These are phyloP conservation scores for Pythium monospermum DNA, from an alignment of 352 stramenopile genomes.

Conservation along the genomic window DNA sequence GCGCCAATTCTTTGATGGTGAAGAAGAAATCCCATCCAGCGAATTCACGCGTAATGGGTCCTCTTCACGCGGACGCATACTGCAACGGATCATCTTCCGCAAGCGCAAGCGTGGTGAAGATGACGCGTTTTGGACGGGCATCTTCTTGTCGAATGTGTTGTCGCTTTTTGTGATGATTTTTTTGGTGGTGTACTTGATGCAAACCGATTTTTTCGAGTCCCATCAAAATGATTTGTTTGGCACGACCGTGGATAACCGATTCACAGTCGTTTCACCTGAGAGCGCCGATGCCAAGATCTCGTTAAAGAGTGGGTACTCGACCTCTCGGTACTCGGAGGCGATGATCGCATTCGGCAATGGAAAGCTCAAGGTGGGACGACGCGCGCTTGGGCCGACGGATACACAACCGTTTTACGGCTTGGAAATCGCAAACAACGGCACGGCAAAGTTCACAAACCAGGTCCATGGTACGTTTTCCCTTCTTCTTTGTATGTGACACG, in stretches of 20 bases:
- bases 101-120: constrained; percentile 42
- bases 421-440: constrained; percentile 63
- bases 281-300: constrained; percentile 59
- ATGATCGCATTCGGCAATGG: constrained; percentile 68
- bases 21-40: constrained; percentile 24
- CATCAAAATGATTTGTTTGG: constrained; percentile 80
- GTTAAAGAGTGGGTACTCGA: constrained; percentile 79
- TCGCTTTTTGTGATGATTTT: constrained; percentile 60
- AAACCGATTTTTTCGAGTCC: constrained; percentile 78
- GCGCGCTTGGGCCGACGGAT: constrained; percentile 42
- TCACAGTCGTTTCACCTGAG: constrained; percentile 71
- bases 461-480: constrained; percentile 41
- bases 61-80: constrained; percentile 32
- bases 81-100: constrained; percentile 55
- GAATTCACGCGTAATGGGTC: constrained; percentile 19
- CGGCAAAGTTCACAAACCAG: constrained; percentile 58
- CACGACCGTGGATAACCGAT: constrained; percentile 75
- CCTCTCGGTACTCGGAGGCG: constrained; percentile 58
- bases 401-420: constrained; percentile 65
- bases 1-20: constrained; percentile 49
- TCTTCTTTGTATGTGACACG: background rate
- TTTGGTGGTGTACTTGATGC: constrained; percentile 63
- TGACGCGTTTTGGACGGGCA: constrained; percentile 69
- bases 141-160: constrained; percentile 62
- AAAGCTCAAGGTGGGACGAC: constrained; percentile 53